Base-by-base conservation (phyloP, 2,329 filamentous ascomycete species). In the Claviceps monticola region DNA sequence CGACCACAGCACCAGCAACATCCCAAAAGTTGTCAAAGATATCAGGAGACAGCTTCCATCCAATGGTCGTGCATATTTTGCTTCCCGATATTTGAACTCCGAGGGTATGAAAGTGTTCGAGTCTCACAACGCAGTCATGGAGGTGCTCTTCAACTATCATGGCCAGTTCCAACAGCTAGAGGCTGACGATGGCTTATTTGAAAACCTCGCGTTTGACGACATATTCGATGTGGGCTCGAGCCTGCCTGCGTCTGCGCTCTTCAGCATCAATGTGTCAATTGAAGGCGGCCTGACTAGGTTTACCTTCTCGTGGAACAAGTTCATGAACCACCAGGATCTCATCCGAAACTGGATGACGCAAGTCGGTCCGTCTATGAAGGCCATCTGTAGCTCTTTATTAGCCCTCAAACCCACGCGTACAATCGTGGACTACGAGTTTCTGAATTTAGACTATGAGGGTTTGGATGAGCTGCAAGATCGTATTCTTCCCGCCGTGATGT, bases 401-500 rank as follows among this genome's bases (percentile, higher is more conserved):
- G 21, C 44, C 19, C 26, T 19, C 21, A 11, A 37, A 14, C 44
- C 50, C 14, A 34, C 46, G 9, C 34, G 16, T 3, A 52, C 51
- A 17, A 23, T 49, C 16, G 23, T 26, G 11, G 51, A 52, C 39
- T 49, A 48, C 26, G 46, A 52, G 14, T 49, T 52, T 29, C 7
- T 52, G 16, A 37, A 42, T 2, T 16, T 65, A 1, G 57, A 58
- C 23, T 66, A 69, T 51, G 53, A 56, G 1, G 60, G 56, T 14
- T 54, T 67, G 1, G 56, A 62, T 17, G 59, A 58, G 16, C 55
- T 66, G 0, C 43, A 54, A 5, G 56, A 54, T 5, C 56, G 8
- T 50, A 54, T 49, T 36, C 55, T 66, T 13, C 57, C 56, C 4
- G 51, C 55, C 3, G 51, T 55, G n/a, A 51, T 54, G 1, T 49